Base-by-base conservation (phyloP, 306 rosid genomes). In the Carpinus viminea region DNA sequence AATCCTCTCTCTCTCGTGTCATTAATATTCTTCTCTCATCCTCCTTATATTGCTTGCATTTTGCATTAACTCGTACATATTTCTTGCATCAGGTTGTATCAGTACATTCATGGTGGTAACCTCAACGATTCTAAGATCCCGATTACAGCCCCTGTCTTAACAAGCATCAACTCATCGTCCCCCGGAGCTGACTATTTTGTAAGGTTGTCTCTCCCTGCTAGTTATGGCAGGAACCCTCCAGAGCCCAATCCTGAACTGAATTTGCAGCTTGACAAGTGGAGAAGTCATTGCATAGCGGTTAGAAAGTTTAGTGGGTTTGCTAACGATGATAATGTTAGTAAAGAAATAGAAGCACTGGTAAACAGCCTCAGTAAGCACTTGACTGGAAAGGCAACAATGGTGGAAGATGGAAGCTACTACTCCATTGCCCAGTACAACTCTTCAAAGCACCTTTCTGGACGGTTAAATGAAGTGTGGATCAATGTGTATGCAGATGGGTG, bases 391-490 rank as follows among this genome's bases (percentile, higher is more conserved):
- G 66, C 81, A 26, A 75, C 57, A 61, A 66, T 55, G 5, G 28
- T 76, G 70, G 89, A 74, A 65, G 88, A 83, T 10, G 76, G 68
- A 28, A 82, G 70, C 51, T 80, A 82, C 51, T 89, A 81, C n/a
- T 71, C 83, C 47, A 82, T 92, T 78, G 98, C 98, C 16, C 93
- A 89, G 74, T 94, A 90, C 85, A 90, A 94, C 61, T 78, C 89
- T 83, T 82, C 90, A 0, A 41, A 7, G 72, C 80, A 13, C 34
- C 69, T 34, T 48, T 80, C 84, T 24, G 88, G 75, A 2, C 84
- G 93, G n/a, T 76, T 90, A 45, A 93, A 93, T 77, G 93, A 94
- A 84, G 96, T 89, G 53, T 89, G 97, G 98, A 74, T 90, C 0
- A 75, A 78, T 20, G 79, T 90, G 20, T 85, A 89, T 55, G 77